Evolutionary conservation across 2,329 filamentous ascomycete species (phyloP).

Genomic region (Sporothrix curviconia): DNA sequence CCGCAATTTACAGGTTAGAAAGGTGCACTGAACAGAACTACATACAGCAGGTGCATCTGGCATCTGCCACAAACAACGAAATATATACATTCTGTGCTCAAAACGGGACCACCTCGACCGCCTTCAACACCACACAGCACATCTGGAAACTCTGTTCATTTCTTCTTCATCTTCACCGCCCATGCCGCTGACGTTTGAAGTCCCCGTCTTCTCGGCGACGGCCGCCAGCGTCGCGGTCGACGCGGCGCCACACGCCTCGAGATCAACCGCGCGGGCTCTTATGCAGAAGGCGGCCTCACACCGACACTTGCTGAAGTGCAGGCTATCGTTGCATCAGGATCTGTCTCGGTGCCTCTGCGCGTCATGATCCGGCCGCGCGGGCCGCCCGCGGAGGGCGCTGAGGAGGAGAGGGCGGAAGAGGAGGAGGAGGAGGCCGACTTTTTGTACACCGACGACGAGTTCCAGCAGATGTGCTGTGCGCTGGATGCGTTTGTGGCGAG

Average conservation of each 20-base stretch:
- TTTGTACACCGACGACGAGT: constrained; percentile 40
- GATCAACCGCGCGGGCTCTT: constrained; percentile 47
- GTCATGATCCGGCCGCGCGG: constrained; percentile 51
- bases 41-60: no score
- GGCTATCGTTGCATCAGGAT: constrained; percentile 21
- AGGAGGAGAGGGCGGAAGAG: not conserved
- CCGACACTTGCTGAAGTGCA: constrained; percentile 37
- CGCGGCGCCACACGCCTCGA: constrained; percentile 47
- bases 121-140: no score
- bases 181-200: constrained; percentile 33
- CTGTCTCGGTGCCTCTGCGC: constrained; percentile 35
- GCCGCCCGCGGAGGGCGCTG: constrained; percentile 28
- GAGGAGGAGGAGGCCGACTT: constrained; percentile 39
- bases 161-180: not conserved
- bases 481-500: constrained; percentile 34
- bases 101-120: no score
- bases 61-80: not conserved
- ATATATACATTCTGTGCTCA: no score
- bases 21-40: no score
- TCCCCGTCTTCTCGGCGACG: constrained; percentile 46
- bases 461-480: constrained; percentile 35
- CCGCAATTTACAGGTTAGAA: no score
- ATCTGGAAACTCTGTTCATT: no score
- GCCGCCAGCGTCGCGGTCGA: constrained; percentile 34
- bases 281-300: constrained; percentile 45